phyloP scores from a whole-genome alignment of 441 rosid genomes.

The Metrosideros polymorpha region DNA sequence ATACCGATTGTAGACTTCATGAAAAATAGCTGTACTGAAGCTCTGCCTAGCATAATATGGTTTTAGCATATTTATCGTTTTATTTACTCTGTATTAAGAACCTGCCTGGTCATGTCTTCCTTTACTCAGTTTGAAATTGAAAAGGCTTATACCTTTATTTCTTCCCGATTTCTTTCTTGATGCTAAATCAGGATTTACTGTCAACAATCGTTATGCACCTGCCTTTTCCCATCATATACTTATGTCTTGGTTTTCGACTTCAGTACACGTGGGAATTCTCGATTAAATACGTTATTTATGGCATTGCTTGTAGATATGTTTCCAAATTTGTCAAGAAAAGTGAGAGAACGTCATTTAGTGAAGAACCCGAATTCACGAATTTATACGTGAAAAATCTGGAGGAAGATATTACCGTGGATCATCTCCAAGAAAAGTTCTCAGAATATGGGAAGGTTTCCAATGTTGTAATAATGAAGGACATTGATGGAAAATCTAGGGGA shows the following conservation, averaged over 20 bases:
- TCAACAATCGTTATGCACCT: neutral
- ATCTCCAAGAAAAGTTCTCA: constrained; percentile 40
- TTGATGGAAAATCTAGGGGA: constrained; percentile 52
- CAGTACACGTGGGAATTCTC: neutral
- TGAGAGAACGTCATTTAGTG: constrained; percentile 32
- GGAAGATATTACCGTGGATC: constrained; percentile 39
- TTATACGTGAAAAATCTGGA: constrained; percentile 64
- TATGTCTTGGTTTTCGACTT: neutral
- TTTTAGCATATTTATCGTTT: neutral
- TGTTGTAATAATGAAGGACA: constrained; percentile 45
- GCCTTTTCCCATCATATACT: neutral
- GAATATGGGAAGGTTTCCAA: constrained; percentile 53
- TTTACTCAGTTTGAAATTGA: neutral
- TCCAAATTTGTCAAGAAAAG: constrained; percentile 55
- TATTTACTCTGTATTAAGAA: neutral
- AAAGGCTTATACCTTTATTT: too few relatives aligned
- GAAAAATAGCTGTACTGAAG: neutral
- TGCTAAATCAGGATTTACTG: neutral
- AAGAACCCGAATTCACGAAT: constrained; percentile 34
- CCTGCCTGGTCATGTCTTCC: neutral
- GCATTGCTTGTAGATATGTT: constrained; percentile 35
- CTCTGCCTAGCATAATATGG: neutral
- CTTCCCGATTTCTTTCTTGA: neutral
- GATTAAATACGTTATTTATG: neutral
- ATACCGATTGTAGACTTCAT: neutral